Base-by-base conservation (phyloP, 768 basidiomycete genomes). In the Cantharellus anzutake region DNA sequence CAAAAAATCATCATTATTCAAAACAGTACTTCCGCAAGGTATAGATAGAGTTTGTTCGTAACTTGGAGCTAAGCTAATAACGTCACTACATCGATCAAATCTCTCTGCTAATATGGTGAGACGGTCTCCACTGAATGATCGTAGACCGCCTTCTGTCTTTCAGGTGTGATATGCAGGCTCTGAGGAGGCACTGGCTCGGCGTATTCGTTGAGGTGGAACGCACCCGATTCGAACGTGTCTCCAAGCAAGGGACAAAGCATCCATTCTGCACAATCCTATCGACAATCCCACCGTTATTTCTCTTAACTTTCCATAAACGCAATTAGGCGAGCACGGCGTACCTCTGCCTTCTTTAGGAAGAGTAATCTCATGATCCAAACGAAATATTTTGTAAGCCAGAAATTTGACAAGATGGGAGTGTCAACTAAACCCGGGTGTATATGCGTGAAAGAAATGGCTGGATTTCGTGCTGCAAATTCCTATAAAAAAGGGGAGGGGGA, bases 401-500 rank as follows among this genome's bases (percentile, higher is more conserved):
- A 29, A 34, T 14, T 29, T 56, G 35, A 0, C 35, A 20, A 38
- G 1, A 63, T 29, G 0, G 51, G 53, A 3, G 61, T 62, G 60
- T 62, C 40, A 1, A 63, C 61, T 2, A 41, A 38, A 4, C 62
- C 62, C 2, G 62, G 62, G 3, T 7, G n/a, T 42, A 40, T 58
- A 41, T 63, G 62, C 3, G 51, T 62, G 61, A 63, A 63, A 48
- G 55, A 39, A 29, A 63, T 11, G 4, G 34, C n/a, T 2, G 62
- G 62, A 38, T 63, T 39, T 4, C 48, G 53, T 20, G n/a, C 16
- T 2, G 61, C 2, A 38, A 63, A 63, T 57, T 60, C 62, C 62
- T 63, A 1, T 5, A 57, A 14, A 14, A 16, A 7, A 41, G 14
- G 7, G 42, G 35, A 40, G 35, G 16, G 41, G 42, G 14, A 38